A percentile compares a stretch with the other conserved stretches of the same genome.
Conservation (phyloP, 805 yeast genomes). For the Starmerella floris region DNA sequence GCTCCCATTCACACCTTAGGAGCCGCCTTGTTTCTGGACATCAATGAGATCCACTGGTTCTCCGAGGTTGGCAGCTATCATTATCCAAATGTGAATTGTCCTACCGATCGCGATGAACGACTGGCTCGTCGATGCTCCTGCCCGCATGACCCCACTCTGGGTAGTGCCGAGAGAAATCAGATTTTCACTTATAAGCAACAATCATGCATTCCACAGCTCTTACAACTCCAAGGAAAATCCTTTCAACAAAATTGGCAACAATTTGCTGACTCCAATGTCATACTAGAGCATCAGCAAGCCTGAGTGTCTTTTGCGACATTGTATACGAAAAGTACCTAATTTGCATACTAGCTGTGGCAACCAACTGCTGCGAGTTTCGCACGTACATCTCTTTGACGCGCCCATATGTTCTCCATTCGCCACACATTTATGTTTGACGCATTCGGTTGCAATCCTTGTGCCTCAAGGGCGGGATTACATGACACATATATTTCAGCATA, state of each 20-base stretch:
- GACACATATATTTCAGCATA: too few species aligned
- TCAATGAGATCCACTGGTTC: conserved; percentile 72
- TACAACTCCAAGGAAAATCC: conserved; percentile 2
- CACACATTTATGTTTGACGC: too few species aligned
- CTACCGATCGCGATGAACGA: conserved; percentile 27
- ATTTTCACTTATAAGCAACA: conserved; percentile 11
- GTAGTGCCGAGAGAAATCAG: neutral
- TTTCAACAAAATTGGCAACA: conserved; percentile 8
- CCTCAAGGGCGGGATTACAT: too few species aligned
- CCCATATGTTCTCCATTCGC: too few species aligned
- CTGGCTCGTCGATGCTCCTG: conserved; percentile 8
- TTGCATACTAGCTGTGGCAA: too few species aligned
- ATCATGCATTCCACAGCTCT: conserved; percentile 11
- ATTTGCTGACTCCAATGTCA: conserved; percentile 4
- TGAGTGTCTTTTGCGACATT: too few species aligned
- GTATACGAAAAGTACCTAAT: too few species aligned
- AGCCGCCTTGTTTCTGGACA: conserved; percentile 55
- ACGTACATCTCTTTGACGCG: too few species aligned
- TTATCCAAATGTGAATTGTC: conserved; percentile 51
- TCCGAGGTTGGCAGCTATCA: conserved; percentile 86
- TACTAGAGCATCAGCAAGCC: neutral
- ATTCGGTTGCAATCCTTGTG: too few species aligned
- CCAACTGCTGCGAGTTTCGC: too few species aligned
- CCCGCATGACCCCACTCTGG: conserved; percentile 5
- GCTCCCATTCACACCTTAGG: conserved; percentile 91